phyloP scores from a whole-genome alignment of 1,284 basidiomycete species.

The Puccinia polysora region DNA sequence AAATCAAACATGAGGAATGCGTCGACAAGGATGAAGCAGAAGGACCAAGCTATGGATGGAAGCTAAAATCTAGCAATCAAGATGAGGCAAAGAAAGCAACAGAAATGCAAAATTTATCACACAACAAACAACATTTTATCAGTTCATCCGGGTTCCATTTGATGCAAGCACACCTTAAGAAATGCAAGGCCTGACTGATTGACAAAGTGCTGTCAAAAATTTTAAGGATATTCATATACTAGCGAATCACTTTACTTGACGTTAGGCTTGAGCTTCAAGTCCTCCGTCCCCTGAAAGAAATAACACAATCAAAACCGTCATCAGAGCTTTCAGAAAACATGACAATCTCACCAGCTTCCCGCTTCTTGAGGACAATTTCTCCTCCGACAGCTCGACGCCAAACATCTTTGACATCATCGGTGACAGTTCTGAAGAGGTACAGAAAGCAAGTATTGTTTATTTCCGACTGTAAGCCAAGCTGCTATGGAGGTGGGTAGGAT shows the following conservation, averaged over 20 bases:
- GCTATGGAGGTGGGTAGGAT: not conserved
- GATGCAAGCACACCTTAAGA: no score
- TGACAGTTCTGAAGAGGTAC: conserved; percentile 58
- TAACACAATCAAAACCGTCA: not conserved
- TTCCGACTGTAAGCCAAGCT: not conserved
- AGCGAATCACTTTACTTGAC: not conserved
- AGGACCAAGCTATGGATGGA: no score
- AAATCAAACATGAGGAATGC: no score
- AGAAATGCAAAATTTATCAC: no score
- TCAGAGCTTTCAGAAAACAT: not conserved
- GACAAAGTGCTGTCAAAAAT: no score
- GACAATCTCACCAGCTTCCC: conserved; percentile 37
- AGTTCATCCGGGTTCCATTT: no score
- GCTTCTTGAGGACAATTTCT: conserved; percentile 41
- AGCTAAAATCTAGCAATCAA: no score
- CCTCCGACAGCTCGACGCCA: conserved; percentile 75
- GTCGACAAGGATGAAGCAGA: no score
- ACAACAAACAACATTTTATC: no score
- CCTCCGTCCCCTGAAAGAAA: conserved; percentile 26
- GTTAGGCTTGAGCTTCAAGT: conserved; percentile 40
- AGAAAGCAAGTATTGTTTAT: not conserved
- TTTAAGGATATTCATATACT: not conserved
- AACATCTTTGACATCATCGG: conserved; percentile 70
- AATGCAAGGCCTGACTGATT: no score
- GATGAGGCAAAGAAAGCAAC: no score